Percentiles rank a stretch among this genome's conserved stretches.
phyloP scores from a whole-genome alignment of 257 asterid genomes.

The Perilla frutescens region DNA sequence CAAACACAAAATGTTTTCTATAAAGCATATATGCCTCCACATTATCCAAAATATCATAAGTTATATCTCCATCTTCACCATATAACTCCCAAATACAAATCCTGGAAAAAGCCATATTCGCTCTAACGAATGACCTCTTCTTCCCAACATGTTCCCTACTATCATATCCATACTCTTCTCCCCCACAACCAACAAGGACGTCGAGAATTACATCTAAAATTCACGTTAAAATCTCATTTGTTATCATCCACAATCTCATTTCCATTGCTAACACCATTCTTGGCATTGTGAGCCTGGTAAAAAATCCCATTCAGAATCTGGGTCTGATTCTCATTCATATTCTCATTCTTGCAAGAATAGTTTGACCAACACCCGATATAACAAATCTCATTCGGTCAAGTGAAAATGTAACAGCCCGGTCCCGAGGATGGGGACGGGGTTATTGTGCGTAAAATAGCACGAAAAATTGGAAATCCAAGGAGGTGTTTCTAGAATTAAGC shows the following conservation, averaged over 20 bases:
- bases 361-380: constrained; percentile 60
- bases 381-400: constrained; percentile 75
- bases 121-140: constrained; percentile 51
- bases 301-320: constrained; percentile 57
- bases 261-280: constrained; percentile 7
- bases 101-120: constrained; percentile 54
- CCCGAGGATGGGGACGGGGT: no score
- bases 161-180: constrained; percentile 42
- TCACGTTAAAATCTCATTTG: constrained; percentile 35
- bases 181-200: constrained; percentile 53
- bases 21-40: constrained; percentile 59
- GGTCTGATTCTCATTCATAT: neutral
- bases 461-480: no score
- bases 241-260: constrained; percentile 28
- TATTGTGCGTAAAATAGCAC: no score
- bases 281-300: constrained; percentile 47
- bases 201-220: constrained; percentile 47
- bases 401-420: no score
- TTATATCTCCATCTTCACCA: constrained; percentile 68
- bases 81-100: constrained; percentile 69
- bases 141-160: constrained; percentile 43
- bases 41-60: constrained; percentile 61
- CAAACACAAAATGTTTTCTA: constrained; percentile 42
- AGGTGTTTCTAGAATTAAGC: no score
- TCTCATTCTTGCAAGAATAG: constrained; percentile 21